Evolutionary conservation across 2,329 filamentous ascomycete species (phyloP).

Genomic region (Fusarium coicis): DNA sequence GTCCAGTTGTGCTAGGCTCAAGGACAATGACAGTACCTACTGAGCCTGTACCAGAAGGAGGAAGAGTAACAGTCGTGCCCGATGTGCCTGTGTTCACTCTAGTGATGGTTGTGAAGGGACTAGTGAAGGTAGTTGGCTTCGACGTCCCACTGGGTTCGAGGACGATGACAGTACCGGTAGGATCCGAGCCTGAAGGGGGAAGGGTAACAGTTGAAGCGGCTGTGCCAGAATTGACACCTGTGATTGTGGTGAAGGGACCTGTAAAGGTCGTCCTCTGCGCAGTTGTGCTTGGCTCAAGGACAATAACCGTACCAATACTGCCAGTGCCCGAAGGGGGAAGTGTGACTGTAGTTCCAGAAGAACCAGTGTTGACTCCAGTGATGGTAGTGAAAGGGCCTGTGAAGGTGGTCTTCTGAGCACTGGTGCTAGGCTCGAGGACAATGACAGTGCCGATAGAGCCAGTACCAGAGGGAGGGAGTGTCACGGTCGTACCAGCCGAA

Average conservation of each 20-base stretch:
- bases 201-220: neutral
- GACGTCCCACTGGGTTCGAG: neutral
- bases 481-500: neutral
- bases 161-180: neutral
- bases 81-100: neutral
- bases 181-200: neutral
- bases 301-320: neutral
- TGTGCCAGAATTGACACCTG: neutral
- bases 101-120: neutral
- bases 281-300: neutral
- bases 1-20: neutral
- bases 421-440: neutral
- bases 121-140: neutral
- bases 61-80: neutral
- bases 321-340: neutral
- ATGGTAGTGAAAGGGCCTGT: neutral
- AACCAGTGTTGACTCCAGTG: neutral
- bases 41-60: neutral
- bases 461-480: neutral
- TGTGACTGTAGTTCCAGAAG: neutral
- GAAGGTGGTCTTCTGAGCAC: neutral
- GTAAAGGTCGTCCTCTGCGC: neutral
- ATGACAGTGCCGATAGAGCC: neutral
- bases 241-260: neutral
- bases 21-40: neutral